A percentile compares a stretch with the other conserved stretches of the same genome.
phyloP scores from a whole-genome alignment of 768 basidiomycete species.

The Clathrus columnatus region DNA sequence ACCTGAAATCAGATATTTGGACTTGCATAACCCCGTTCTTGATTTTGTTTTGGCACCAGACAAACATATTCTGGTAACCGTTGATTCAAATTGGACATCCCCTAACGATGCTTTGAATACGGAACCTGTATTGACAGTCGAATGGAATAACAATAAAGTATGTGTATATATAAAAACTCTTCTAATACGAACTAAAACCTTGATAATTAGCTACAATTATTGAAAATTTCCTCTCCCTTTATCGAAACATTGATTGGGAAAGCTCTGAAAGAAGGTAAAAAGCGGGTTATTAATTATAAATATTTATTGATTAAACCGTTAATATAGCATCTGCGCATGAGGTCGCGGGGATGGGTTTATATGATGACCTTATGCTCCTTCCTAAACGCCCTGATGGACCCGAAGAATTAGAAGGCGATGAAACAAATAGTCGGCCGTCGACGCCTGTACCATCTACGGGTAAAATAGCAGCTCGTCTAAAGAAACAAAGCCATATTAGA shows the following conservation, averaged over 20 bases:
- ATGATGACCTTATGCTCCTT: conserved; percentile 44
- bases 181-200: conserved; percentile 3
- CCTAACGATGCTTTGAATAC: conserved; percentile 7
- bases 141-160: conserved; percentile 20
- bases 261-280: background rate
- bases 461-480: conserved; percentile 3
- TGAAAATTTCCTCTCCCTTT: conserved; percentile 35
- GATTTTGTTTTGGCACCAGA: conserved; percentile 38
- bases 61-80: conserved; percentile 33
- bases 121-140: conserved; percentile 14
- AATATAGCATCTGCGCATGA: conserved; percentile 39
- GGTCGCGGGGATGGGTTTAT: conserved; percentile 49
- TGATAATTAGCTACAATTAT: conserved; percentile 22
- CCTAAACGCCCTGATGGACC: conserved; percentile 46
- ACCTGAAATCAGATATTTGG: conserved; percentile 29
- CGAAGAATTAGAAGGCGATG: conserved; percentile 5
- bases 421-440: background rate
- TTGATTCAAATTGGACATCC: conserved; percentile 36
- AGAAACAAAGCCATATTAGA: conserved; percentile 2
- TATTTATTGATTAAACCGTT: conserved; percentile 36
- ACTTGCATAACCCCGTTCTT: conserved; percentile 51
- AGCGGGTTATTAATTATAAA: conserved; percentile 28
- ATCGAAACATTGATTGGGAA: conserved; percentile 5
- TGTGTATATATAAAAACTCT: conserved; percentile 9
- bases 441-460: background rate